A percentile compares a stretch with the other conserved stretches of the same genome.
phyloP scores from a whole-genome alignment of 2,329 filamentous ascomycete species.

The Acephala macrosclerotiorum region DNA sequence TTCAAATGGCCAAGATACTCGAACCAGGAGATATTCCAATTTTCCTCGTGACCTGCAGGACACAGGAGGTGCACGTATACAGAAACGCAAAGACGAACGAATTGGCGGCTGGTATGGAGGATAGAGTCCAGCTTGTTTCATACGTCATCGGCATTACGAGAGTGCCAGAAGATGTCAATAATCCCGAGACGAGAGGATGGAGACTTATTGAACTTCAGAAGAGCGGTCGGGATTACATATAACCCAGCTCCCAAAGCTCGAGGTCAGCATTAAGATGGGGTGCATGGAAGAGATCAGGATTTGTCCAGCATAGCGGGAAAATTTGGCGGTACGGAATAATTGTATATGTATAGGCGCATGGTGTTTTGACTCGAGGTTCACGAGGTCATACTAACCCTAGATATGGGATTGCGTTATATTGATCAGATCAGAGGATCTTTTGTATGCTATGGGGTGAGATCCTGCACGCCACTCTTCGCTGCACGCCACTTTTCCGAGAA shows the following conservation, averaged over 20 bases:
- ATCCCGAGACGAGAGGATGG: constrained; percentile 96
- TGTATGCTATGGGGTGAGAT: constrained; percentile 12
- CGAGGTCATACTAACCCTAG: constrained; percentile 9
- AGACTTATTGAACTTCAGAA: constrained; percentile 98
- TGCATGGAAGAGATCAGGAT: background rate
- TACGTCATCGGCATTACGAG: constrained; percentile 97
- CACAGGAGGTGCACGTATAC: constrained; percentile 98
- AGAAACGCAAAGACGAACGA: constrained; percentile 88
- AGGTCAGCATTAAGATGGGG: background rate
- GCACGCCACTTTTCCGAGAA: background rate
- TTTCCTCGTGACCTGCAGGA: constrained; percentile 95
- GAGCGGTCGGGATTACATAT: constrained; percentile 90
- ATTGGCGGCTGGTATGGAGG: constrained; percentile 96
- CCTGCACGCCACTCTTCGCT: constrained; percentile 13
- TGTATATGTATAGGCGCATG: constrained; percentile 13
- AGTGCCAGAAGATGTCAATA: constrained; percentile 93
- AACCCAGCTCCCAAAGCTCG: constrained; percentile 42
- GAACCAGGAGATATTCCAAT: constrained; percentile 91
- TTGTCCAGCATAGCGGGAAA: constrained; percentile 11
- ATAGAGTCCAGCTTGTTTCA: constrained; percentile 97
- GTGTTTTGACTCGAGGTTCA: constrained; percentile 8
- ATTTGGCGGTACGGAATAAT: background rate
- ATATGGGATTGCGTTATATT: background rate
- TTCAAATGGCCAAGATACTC: constrained; percentile 79
- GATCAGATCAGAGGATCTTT: constrained; percentile 13